Percentiles rank a stretch among this genome's conserved stretches.
Evolutionary conservation across 208 protist species (phyloP).

Genomic region (Leptomonas pyrrhocoris): DNA sequence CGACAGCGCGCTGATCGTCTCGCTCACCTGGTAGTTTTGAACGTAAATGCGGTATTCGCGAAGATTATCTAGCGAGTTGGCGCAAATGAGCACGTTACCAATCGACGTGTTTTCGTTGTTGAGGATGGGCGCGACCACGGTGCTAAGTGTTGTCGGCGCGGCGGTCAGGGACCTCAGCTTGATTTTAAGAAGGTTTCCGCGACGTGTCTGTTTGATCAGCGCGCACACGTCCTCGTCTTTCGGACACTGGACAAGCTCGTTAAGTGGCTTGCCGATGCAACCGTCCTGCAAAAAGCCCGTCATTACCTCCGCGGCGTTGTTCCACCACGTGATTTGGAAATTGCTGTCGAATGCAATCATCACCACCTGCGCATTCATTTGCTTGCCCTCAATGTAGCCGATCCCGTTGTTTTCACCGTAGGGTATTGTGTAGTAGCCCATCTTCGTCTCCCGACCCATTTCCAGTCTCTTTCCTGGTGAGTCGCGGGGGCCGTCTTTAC

Average conservation of each 20-base stretch:
- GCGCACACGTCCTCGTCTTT: conserved; percentile 55
- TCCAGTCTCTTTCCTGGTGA: conserved; percentile 20
- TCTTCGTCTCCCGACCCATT: conserved; percentile 59
- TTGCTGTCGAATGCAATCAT: conserved; percentile 90
- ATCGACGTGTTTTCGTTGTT: conserved; percentile 53
- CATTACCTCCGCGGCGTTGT: conserved; percentile 83
- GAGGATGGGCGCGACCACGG: conserved; percentile 73
- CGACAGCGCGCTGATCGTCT: conserved; percentile 53
- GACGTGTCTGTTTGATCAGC: conserved; percentile 40
- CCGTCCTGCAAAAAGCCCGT: conserved; percentile 84
- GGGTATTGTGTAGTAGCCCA: conserved; percentile 79
- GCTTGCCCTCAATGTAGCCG: conserved; percentile 86
- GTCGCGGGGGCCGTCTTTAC: conserved; percentile 33
- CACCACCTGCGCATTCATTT: conserved; percentile 83
- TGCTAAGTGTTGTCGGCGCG: conserved; percentile 76
- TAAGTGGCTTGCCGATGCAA: conserved; percentile 85
- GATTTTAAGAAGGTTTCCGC: conserved; percentile 67
- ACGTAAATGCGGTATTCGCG: conserved; percentile 81
- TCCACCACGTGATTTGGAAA: conserved; percentile 85
- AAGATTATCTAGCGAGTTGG: conserved; percentile 84
- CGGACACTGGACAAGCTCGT: conserved; percentile 76
- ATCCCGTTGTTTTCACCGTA: conserved; percentile 54
- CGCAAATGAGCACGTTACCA: conserved; percentile 86
- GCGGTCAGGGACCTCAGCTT: conserved; percentile 80
- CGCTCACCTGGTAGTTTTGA: conserved; percentile 74